Evolutionary conservation across 75 land plant genomes (phyloP), one percentile per base, ranked within the genome.

Genomic region (Pinus albicaulis): DNA sequence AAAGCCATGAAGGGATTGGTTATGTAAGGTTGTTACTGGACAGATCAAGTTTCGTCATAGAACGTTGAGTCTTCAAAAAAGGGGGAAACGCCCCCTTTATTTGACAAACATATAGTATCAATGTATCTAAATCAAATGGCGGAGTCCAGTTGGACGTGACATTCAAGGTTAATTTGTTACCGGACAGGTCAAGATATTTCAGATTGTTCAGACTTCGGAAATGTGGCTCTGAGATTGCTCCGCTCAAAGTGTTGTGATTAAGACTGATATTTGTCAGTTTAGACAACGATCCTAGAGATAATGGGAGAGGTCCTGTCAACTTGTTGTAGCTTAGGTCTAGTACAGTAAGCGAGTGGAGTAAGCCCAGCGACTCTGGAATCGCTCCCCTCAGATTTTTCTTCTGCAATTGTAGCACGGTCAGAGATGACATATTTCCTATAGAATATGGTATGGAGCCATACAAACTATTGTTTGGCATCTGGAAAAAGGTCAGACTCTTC

Each of bases 331-430:
- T 16, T 17, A 26, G 34, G 26, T 63, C 36, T 5, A 63, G 31
- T 16, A 63, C 16, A 17, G 66, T 26, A 28, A 63, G 36, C 5
- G 36, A 63, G 15, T 57, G 82, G 56, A 90, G 77, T 38, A 78
- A 70, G 7, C 89, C 89, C 56, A 90, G 81, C 41, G 85, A 87
- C 3, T 55, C 55, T 28, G 92, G 92, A 55, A 87, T 90, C 17
- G 56, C 60, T 55, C 92, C 92, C 16, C n/a, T 71, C 17, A 90
- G 20, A 58, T 74, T 76, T 77, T 90, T 90, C 59, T 72, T 78
- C 74, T 82, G 80, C 19, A 90, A 79, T 73, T 85, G 83, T n/a
- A 83, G 74, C 16, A 70, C 38, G 11, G 52, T 17, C 56, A 83
- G 55, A 16, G 31, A 38, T 20, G 48, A 11, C 28, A 63, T 20